These are phyloP conservation scores for Leishmania amazonensis DNA, from an alignment of 208 protist genomes.

Conservation along the genomic window DNA sequence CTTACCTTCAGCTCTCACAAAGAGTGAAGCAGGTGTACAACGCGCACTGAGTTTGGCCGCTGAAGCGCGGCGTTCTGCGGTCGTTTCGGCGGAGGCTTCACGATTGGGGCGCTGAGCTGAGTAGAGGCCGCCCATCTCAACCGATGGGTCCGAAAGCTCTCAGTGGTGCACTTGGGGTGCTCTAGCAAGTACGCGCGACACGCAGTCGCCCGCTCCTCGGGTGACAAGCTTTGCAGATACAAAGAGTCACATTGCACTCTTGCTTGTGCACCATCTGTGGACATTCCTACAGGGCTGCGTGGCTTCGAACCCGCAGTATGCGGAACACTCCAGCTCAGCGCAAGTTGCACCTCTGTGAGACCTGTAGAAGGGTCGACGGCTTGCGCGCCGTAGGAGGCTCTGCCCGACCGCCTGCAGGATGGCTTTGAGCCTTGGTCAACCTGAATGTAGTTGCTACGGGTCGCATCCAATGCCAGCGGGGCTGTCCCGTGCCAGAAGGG, in stretches of 20 bases:
- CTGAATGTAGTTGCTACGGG: conserved; percentile 52
- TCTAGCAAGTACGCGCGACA: conserved; percentile 45
- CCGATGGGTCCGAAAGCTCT: conserved; percentile 30
- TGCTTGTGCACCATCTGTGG: background rate
- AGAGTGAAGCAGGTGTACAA: conserved; percentile 20
- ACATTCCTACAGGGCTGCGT: background rate
- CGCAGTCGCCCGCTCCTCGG: conserved; percentile 39
- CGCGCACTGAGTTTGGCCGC: conserved; percentile 21
- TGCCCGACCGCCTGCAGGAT: conserved; percentile 12
- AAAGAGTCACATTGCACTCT: conserved; percentile 11
- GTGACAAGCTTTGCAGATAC: conserved; percentile 36
- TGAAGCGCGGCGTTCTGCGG: conserved; percentile 21
- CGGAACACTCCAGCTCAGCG: conserved; percentile 71
- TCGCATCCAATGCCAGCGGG: conserved; percentile 58
- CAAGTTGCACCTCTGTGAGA: conserved; percentile 61
- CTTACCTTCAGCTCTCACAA: background rate
- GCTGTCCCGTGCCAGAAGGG: conserved; percentile 58
- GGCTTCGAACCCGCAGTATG: conserved; percentile 8
- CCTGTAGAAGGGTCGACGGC: conserved; percentile 63
- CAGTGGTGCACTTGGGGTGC: conserved; percentile 64
- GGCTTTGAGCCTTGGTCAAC: conserved; percentile 29
- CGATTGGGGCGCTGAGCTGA: conserved; percentile 50
- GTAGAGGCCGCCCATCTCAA: conserved; percentile 54
- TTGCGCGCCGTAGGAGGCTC: conserved; percentile 35
- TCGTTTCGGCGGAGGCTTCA: conserved; percentile 15